phyloP scores from a whole-genome alignment of 192 early-diverging fungal species.

The Coemansia sp. region DNA sequence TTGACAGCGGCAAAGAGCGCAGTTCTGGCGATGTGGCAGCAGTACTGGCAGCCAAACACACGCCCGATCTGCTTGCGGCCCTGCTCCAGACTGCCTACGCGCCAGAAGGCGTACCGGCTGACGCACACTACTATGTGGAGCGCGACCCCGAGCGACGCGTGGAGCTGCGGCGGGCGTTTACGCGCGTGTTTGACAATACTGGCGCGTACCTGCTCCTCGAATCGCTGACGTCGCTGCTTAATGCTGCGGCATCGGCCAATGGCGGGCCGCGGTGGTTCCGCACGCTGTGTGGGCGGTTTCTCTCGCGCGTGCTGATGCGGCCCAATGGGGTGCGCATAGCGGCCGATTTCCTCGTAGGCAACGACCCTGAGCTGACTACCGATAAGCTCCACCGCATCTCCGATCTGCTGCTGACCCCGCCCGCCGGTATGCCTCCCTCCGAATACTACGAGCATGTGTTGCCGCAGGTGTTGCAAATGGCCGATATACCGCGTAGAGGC shows the following conservation, averaged over 20 bases:
- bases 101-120: slow-evolving; percentile 23
- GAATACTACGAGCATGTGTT: slow-evolving; percentile 12
- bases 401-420: slow-evolving; percentile 30
- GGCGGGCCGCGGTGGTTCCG: slow-evolving; percentile 59
- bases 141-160: slow-evolving; percentile 10
- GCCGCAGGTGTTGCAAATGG: slow-evolving; percentile 27
- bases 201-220: slow-evolving; percentile 61
- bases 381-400: slow-evolving; percentile 38
- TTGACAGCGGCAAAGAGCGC: slow-evolving; percentile 7
- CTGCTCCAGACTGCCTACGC: slow-evolving; percentile 68
- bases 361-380: slow-evolving; percentile 31
- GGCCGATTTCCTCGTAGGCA: slow-evolving; percentile 66
- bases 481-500: neutral
- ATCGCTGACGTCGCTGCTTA: slow-evolving; percentile 62
- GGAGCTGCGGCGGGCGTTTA: slow-evolving; percentile 33
- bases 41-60: slow-evolving; percentile 55
- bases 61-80: slow-evolving; percentile 64
- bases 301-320: slow-evolving; percentile 65
- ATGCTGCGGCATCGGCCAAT: slow-evolving; percentile 49
- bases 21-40: slow-evolving; percentile 57
- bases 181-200: slow-evolving; percentile 44
- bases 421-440: neutral
- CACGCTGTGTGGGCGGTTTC: slow-evolving; percentile 62
- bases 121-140: slow-evolving; percentile 46
- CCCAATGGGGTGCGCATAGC: slow-evolving; percentile 61